Evolutionary conservation across 345 rosid species (phyloP), one percentile per base, ranked within the genome.

Genomic region (Microthlaspi erraticum): DNA sequence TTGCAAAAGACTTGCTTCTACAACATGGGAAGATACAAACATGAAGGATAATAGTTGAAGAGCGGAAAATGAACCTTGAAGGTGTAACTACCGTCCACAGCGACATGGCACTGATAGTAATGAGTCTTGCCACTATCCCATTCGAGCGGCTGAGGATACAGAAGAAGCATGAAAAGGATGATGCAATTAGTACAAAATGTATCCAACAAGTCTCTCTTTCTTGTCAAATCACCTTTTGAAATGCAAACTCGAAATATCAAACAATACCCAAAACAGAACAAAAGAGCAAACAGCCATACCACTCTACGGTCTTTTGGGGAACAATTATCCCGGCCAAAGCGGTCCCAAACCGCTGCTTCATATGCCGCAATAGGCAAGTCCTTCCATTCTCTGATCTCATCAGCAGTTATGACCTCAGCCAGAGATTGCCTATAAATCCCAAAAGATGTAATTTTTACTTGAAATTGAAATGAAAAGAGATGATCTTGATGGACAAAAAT

Each of bases 31-130:
- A 34, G 2, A 52, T 26, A 34, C 57, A 60, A 36, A 75, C 33
- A 18, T 39, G 13, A 55, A 59, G 53, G 53, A 31, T 71, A 52
- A 52, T 54, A 14, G 8, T 5, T 17, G 41, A 49, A 66, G 29
- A 60, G 41, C 11, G 4, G 16, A 62, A 62, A 26, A 66, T 41
- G 38, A 70, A 85, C 91, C 89, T 84, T 87, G 76, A 86, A 91
- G 42, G 73, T 72, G 61, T 13, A 79, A 62, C 56, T 81, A 10
- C 88, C 82, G 60, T 77, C 46, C 2, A 50, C 13, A 64, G 78
- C 77, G 44, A 87, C 86, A 71, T 89, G 74, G 54, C 98, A 92
- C 0, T 79, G 85, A 53, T 87, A 89, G 42, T 68, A 13, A 42
- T 74, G 81, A 0, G 90, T 77, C 50, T 60, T 80, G n/a, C 76